Conservation (phyloP, 2,329 filamentous ascomycete genomes). For the Pochonia chlamydosporia region DNA sequence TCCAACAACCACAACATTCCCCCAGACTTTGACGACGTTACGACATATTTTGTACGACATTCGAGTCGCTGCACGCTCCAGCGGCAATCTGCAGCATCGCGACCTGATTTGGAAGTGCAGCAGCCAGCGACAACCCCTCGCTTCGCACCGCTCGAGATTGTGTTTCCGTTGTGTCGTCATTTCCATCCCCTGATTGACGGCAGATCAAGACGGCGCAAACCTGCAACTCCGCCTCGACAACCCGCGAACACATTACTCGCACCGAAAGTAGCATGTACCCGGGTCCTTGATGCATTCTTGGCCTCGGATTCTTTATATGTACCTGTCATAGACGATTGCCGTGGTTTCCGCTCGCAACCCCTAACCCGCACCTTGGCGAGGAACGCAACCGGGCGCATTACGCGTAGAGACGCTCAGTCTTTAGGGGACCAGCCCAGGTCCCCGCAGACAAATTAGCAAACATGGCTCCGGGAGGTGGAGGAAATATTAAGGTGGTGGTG, state of each 20-base stretch:
- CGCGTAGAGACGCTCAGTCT: conserved; percentile 15
- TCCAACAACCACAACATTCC: conserved; percentile 6
- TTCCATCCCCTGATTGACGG: background rate
- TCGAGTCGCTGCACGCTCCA: background rate
- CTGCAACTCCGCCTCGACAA: background rate
- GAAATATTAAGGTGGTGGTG: conserved; percentile 99
- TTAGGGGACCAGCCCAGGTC: conserved; percentile 30
- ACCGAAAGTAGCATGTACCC: conserved; percentile 11
- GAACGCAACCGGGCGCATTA: conserved; percentile 18
- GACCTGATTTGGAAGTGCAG: background rate
- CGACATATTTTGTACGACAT: background rate
- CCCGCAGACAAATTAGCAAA: conserved; percentile 23
- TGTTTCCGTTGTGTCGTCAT: background rate
- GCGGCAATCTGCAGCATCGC: background rate
- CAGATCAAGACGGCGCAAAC: too few relatives aligned
- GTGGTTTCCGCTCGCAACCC: background rate
- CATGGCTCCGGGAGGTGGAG: conserved; percentile 60
- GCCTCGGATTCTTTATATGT: background rate
- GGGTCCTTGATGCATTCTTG: conserved; percentile 9
- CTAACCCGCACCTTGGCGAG: background rate
- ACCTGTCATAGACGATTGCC: background rate
- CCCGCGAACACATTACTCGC: background rate
- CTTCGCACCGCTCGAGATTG: background rate
- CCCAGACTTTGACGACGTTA: conserved; percentile 2
- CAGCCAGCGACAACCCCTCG: background rate